Percentiles rank a stretch among this genome's conserved stretches.
Conservation (phyloP, 768 basidiomycete genomes). For the Trametes cubensis region DNA sequence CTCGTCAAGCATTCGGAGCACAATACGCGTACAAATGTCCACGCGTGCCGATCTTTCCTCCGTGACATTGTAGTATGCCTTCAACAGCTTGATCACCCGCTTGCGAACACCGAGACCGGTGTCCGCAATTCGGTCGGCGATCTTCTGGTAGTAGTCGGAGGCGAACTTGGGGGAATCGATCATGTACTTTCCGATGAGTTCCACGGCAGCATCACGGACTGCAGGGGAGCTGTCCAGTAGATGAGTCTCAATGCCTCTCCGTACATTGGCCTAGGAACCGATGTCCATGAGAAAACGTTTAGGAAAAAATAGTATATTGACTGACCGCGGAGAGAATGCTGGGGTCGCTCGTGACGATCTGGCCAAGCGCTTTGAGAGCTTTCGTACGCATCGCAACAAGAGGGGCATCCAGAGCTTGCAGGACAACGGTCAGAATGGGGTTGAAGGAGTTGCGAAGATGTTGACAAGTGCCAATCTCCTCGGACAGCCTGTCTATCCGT, state of each 20-base stretch:
- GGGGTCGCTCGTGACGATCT: constrained; percentile 88
- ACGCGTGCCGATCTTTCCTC: constrained; percentile 60
- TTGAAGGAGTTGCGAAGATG: constrained; percentile 79
- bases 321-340: constrained; percentile 75
- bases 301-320: constrained; percentile 10
- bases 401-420: constrained; percentile 80
- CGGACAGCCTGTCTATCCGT: constrained; percentile 69
- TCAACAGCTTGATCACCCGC: constrained; percentile 93
- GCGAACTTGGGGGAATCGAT: constrained; percentile 88
- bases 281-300: neutral
- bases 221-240: constrained; percentile 90
- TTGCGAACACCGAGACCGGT: constrained; percentile 93
- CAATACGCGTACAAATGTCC: constrained; percentile 82
- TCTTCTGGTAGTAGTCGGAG: constrained; percentile 83
- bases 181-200: constrained; percentile 97
- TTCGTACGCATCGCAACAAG: constrained; percentile 94
- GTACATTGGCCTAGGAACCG: constrained; percentile 64
- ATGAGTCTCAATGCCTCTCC: constrained; percentile 85
- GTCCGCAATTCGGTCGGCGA: constrained; percentile 91
- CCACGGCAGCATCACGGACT: constrained; percentile 95
- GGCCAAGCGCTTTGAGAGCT: constrained; percentile 85
- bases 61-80: constrained; percentile 73
- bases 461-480: constrained; percentile 78
- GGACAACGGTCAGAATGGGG: constrained; percentile 77
- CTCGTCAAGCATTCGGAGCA: constrained; percentile 86